Conservation (phyloP, 805 yeast genomes). For the Pichia manshurica region DNA sequence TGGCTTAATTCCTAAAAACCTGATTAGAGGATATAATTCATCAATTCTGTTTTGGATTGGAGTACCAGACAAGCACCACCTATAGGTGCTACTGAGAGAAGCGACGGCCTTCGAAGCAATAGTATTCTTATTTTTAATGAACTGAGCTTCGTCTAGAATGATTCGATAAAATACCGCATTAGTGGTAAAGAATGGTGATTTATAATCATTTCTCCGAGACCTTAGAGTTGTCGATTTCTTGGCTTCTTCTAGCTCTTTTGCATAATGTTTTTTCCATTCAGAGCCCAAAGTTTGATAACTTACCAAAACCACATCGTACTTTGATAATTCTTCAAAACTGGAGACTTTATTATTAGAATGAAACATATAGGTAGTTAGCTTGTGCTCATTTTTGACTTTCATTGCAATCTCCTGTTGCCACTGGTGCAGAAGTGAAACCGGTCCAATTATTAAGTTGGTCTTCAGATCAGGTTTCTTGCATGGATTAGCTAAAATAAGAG, state of each 20-base stretch:
- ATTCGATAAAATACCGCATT: conserved; percentile 49
- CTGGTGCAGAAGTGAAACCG: conserved; percentile 78
- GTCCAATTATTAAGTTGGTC: conserved; percentile 78
- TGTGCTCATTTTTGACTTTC: conserved; percentile 46
- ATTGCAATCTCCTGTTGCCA: conserved; percentile 76
- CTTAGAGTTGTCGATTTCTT: conserved; percentile 31
- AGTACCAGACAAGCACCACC: conserved; percentile 53
- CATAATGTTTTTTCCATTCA: conserved; percentile 66
- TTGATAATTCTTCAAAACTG: conserved; percentile 40
- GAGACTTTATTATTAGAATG: conserved; percentile 44
- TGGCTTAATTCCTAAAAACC: conserved; percentile 54
- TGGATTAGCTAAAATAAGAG: conserved; percentile 47
- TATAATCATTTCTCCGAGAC: conserved; percentile 37
- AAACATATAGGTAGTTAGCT: conserved; percentile 49
- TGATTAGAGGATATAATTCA: conserved; percentile 45
- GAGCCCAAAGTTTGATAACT: conserved; percentile 75
- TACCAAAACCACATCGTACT: conserved; percentile 69
- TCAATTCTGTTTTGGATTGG: conserved; percentile 54
- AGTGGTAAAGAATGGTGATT: conserved; percentile 56
- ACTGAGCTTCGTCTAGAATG: conserved; percentile 53
- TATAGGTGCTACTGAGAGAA: conserved; percentile 32
- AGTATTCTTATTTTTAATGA: conserved; percentile 45
- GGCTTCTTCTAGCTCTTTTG: conserved; percentile 32
- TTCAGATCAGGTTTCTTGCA: conserved; percentile 32
- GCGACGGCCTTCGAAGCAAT: conserved; percentile 44